Evolutionary conservation across 176 grass and related monocot species (phyloP).

Genomic region (Eragrostis curvula): DNA sequence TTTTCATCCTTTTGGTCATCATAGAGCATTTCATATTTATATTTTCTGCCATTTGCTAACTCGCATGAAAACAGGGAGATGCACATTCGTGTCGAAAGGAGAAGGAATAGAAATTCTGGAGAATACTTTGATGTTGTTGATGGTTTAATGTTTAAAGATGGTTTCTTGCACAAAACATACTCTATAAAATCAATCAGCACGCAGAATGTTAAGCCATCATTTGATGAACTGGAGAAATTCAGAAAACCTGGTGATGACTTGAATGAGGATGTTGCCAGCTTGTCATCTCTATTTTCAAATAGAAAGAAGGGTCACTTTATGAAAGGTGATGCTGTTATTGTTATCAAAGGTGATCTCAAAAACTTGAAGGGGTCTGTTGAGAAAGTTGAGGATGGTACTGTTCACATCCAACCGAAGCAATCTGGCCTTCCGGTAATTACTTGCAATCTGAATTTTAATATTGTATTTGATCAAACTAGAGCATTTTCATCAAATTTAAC

Average conservation of each 20-base stretch:
- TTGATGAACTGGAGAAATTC: conserved; percentile 91
- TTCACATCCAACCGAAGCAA: conserved; percentile 72
- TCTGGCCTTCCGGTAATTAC: conserved; percentile 62
- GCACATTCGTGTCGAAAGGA: conserved; percentile 64
- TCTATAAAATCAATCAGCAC: conserved; percentile 78
- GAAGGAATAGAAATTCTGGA: conserved; percentile 67
- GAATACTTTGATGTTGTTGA: conserved; percentile 75
- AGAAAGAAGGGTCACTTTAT: conserved; percentile 87
- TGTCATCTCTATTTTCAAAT: conserved; percentile 80
- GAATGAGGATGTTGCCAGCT: conserved; percentile 66
- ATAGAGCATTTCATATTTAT: conserved; percentile 4
- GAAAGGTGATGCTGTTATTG: conserved; percentile 90
- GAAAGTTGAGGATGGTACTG: conserved; percentile 78
- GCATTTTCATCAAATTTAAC: not conserved
- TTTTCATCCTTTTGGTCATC: conserved; percentile 32
- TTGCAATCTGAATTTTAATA: conserved; percentile 6
- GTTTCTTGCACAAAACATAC: conserved; percentile 77
- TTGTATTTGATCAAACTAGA: not conserved
- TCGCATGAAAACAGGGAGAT: conserved; percentile 57
- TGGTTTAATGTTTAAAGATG: conserved; percentile 78
- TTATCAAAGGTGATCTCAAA: conserved; percentile 72
- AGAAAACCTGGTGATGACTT: conserved; percentile 70
- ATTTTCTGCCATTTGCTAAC: conserved; percentile 35
- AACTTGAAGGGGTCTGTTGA: conserved; percentile 79
- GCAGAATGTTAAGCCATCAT: conserved; percentile 67